A percentile compares a stretch with the other conserved stretches of the same genome.
Evolutionary conservation across 495 filamentous ascomycete genomes (phyloP).

Genomic region (Xylaria telfairii): DNA sequence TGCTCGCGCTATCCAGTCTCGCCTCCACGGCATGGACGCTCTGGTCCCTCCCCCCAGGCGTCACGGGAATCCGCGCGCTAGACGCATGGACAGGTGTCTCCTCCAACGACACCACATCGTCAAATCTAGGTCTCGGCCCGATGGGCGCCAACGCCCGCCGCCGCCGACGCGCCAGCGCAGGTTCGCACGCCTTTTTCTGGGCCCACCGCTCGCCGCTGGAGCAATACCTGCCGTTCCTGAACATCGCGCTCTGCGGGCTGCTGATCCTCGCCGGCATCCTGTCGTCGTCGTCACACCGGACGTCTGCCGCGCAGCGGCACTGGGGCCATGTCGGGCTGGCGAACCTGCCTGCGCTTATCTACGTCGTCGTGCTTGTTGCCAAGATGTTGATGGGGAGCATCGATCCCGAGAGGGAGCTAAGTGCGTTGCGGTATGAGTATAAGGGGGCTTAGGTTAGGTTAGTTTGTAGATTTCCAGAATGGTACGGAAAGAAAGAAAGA

Average conservation of each 20-base stretch:
- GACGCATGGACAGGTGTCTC: conserved; percentile 38
- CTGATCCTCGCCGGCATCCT: conserved; percentile 44
- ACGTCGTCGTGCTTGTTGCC: conserved; percentile 53
- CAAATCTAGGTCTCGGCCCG: neutral
- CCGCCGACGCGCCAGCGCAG: conserved; percentile 33
- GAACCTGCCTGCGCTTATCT: conserved; percentile 51
- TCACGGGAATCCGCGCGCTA: conserved; percentile 42
- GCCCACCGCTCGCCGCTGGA: conserved; percentile 44
- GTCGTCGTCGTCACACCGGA: conserved; percentile 22
- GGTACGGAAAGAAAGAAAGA: conserved; percentile 15
- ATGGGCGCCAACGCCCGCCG: neutral
- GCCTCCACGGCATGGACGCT: conserved; percentile 61
- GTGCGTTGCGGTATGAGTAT: conserved; percentile 60
- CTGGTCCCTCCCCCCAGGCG: conserved; percentile 45
- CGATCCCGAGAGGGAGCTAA: conserved; percentile 60
- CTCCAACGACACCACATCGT: neutral
- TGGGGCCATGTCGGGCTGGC: conserved; percentile 38
- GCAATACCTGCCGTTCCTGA: conserved; percentile 55
- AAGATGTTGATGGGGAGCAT: conserved; percentile 62
- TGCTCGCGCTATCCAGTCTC: conserved; percentile 67
- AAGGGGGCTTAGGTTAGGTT: conserved; percentile 58
- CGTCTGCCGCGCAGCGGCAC: conserved; percentile 15
- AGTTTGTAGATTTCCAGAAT: too few species aligned
- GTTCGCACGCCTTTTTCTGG: conserved; percentile 11
- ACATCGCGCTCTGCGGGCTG: conserved; percentile 48